Evolutionary conservation across 805 yeast species (phyloP), one percentile per base, ranked within the genome.

Genomic region (Metschnikowia gruessii): DNA sequence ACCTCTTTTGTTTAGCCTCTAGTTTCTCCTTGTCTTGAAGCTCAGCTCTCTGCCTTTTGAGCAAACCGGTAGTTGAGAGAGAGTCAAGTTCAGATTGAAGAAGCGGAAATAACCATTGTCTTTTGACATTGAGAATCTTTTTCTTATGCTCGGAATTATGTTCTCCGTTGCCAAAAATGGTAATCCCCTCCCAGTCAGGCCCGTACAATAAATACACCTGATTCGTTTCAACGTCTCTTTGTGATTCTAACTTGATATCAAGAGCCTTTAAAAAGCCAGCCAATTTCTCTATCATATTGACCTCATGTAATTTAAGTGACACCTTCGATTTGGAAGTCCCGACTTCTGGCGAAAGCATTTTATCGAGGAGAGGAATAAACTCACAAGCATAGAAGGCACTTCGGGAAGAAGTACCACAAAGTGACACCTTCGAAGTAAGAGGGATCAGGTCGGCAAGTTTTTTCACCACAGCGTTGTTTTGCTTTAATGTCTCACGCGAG

Each of bases 21-120:
- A 33, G 41, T 19, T 48, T 49, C 30, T 48, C 55, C n/a, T 26
- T 24, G 16, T 35, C 43, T 6, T 36, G 29, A n/a, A 34, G 15
- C 35, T 28, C 37, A 16, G 18, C 22, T n/a, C 40, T 39, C 64
- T 52, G 55, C 52, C 17, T 38, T 38, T 28, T 52, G 47, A 42
- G 50, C 42, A n/a, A 31, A 17, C 40, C 34, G 4, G 59, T 57
- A 26, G 65, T 68, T 10, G 60, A 51, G 40, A 65, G 57, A 24
- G 46, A 48, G n/a, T 66, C 73, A 16, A 69, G 22, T 43, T 70
- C 75, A 1, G 64, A 50, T 32, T 63, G 61, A 2, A 72, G 48
- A 24, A 72, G 53, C 2, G 76, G 76, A 46, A 70, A 72, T 10
- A 66, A 54, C 61, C 63, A 57, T 42, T 58, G 65, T 38, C 77